These are phyloP conservation scores for Coprinopsis sp. DNA, from an alignment of 768 basidiomycete genomes.

Conservation along the genomic window DNA sequence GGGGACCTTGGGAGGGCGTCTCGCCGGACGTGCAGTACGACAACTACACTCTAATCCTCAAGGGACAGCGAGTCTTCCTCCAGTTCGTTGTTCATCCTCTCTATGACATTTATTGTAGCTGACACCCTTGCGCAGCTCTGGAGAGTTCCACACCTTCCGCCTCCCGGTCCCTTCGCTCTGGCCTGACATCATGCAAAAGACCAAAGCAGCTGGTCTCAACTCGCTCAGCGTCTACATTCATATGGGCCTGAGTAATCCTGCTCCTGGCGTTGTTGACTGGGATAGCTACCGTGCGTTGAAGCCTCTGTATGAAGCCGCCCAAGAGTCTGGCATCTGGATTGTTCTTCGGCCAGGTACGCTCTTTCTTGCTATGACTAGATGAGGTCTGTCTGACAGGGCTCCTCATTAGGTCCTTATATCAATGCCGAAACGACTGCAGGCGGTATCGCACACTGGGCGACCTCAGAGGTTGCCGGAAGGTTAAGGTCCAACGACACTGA, in stretches of 20 bases:
- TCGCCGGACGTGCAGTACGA: constrained; percentile 48
- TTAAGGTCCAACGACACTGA: constrained; percentile 74
- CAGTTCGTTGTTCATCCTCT: constrained; percentile 43
- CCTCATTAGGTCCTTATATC: too few relatives aligned
- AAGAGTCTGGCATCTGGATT: constrained; percentile 70
- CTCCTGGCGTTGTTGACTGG: constrained; percentile 71
- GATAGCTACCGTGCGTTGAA: constrained; percentile 62
- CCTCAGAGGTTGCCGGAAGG: constrained; percentile 56
- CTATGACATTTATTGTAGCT: not conserved
- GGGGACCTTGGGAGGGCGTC: too few relatives aligned
- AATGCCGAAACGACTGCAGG: constrained; percentile 82
- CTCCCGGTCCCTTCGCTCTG: constrained; percentile 76
- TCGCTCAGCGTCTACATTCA: constrained; percentile 75
- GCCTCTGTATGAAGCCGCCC: constrained; percentile 71
- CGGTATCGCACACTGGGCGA: constrained; percentile 67
- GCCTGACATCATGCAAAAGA: constrained; percentile 78
- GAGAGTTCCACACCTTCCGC: constrained; percentile 82
- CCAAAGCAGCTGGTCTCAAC: constrained; percentile 78
- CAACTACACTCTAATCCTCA: constrained; percentile 65
- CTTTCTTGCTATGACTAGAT: not conserved
- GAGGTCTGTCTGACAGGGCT: too few relatives aligned
- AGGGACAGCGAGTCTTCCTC: constrained; percentile 67
- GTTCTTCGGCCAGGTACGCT: constrained; percentile 65
- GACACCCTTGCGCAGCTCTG: constrained; percentile 45
- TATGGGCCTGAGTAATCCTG: constrained; percentile 74